Conservation (phyloP, 225 moss, liverwort and hornwort genomes). For the Rhytidiadelphus loreus region DNA sequence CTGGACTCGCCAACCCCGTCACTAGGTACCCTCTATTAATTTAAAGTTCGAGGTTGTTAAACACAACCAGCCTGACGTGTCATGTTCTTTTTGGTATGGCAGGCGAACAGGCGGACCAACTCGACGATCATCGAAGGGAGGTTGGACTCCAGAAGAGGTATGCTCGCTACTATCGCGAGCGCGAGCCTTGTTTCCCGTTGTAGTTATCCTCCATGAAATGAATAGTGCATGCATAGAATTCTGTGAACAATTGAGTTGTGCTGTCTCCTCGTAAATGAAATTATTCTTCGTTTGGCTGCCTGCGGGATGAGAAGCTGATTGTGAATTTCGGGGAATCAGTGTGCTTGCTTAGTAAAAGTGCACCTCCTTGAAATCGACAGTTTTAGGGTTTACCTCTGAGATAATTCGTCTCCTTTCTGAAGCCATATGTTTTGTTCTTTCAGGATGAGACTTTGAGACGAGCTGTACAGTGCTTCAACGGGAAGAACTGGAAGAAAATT, state of each 20-base stretch:
- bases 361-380: background rate
- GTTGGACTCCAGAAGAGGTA: conserved; percentile 98
- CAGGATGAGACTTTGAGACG: conserved; percentile 91
- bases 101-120: conserved; percentile 98
- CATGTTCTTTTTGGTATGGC: background rate
- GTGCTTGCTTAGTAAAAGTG: background rate
- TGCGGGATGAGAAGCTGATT: background rate
- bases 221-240: background rate
- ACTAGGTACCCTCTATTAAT: background rate
- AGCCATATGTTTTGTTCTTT: background rate
- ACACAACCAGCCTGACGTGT: background rate
- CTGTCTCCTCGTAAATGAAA: background rate
- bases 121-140: conserved; percentile 96
- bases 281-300: too few relatives aligned
- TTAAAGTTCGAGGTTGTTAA: too few relatives aligned
- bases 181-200: fast-evolving
- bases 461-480: conserved; percentile 92
- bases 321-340: too few relatives aligned
- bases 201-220: background rate
- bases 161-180: background rate
- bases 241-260: too few relatives aligned
- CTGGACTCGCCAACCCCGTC: too few relatives aligned
- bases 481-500: conserved; percentile 99
- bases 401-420: background rate
- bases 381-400: background rate